Base-by-base conservation (phyloP, 441 rosid genomes). In the Eutrema salsugineum region DNA sequence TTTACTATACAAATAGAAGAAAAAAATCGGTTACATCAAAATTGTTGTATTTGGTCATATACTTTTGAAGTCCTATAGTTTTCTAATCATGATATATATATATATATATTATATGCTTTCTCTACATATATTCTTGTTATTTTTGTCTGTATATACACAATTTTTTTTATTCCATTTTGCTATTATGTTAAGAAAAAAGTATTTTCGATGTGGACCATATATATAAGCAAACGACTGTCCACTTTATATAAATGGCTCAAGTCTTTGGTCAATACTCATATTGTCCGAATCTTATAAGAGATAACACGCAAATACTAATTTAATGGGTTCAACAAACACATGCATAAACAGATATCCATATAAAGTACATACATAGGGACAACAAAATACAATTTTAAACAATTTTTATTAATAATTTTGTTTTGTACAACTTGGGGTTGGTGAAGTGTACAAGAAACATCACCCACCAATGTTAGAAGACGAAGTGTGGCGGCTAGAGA, bases 401-500 rank as follows among this genome's bases (percentile, higher is more conserved):
- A 12, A 14, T 10, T 2, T 56, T 8, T 28, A 19, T 5, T 48
- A 70, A 43, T 62, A 8, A 16, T 1, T 49, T 54, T 51, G 39
- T 15, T 62, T 35, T 66, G 36, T 35, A 8, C 53, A 55, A 43
- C 58, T 61, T 70, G 35, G 19, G 64, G 77, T 30, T 70, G 48
- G 49, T 77, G 71, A 59, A 91, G 99, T 89, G 83, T 94, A 94
- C 89, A 90, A 87, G 91, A 94, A 91, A 76, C 97, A 91, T 77
- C 79, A 90, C 75, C 97, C 97, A 17, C 99, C 99, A 49, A 75
- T 50, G 80, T 70, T 94, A 53, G 81, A 80, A 3, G 99, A 94
- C 64, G 93, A 91, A 27, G 97, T 94, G 32, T 94, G 99, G 97
- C 87, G 99, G 22, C 90, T 91, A 11, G 87, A 87, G 82, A 94